Evolutionary conservation across 352 stramenopile species (phyloP).

Genomic region (Phytopythium vexans): DNA sequence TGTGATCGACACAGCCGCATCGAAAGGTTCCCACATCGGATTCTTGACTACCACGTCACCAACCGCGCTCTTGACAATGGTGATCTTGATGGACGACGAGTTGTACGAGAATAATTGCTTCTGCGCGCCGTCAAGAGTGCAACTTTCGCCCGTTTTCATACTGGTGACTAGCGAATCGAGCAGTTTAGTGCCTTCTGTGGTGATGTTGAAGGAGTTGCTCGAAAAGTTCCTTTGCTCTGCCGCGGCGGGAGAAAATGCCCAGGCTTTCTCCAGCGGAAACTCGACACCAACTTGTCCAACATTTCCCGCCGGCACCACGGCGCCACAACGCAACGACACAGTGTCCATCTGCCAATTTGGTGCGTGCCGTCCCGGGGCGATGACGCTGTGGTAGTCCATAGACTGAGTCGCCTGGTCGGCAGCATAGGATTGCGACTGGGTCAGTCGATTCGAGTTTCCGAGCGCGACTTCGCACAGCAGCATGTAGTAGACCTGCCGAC

Average conservation of each 20-base stretch:
- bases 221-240: too few species aligned
- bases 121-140: too few species aligned
- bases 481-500: constrained; percentile 50
- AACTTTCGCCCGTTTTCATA: too few species aligned
- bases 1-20: constrained; percentile 12
- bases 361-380: background rate
- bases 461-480: constrained; percentile 68
- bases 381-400: background rate
- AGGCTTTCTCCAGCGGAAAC: too few species aligned
- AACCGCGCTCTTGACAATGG: background rate
- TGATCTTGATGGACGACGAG: background rate
- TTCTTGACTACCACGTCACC: background rate
- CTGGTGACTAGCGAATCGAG: too few species aligned
- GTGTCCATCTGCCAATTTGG: background rate
- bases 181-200: too few species aligned
- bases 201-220: too few species aligned
- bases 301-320: background rate
- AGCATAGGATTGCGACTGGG: too few species aligned
- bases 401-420: too few species aligned
- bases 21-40: constrained; percentile 2
- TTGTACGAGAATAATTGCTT: background rate
- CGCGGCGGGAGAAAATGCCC: too few species aligned
- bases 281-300: background rate
- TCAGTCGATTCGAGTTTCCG: constrained; percentile 19
- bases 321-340: background rate